Conservation (phyloP, 495 filamentous ascomycete genomes). For the Penicillium salamii region DNA sequence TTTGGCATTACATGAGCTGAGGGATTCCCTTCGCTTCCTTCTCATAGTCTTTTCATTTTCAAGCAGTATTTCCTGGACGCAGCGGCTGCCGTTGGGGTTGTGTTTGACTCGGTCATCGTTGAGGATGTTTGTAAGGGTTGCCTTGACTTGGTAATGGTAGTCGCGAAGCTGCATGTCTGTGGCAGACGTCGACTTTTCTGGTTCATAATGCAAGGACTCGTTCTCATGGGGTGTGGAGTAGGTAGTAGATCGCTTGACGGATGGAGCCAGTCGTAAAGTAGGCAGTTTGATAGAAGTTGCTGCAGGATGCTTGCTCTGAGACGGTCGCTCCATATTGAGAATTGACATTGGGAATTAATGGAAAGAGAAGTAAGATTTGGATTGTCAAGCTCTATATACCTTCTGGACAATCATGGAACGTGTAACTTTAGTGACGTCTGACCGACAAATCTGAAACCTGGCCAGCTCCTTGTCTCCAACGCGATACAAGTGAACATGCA, state of each 20-base stretch:
- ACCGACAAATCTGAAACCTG: neutral
- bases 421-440: constrained; percentile 1
- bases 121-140: constrained; percentile 8
- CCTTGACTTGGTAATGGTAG: constrained; percentile 5
- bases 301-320: neutral
- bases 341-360: neutral
- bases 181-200: neutral
- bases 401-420: neutral
- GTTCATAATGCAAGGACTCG: neutral
- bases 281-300: neutral
- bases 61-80: neutral
- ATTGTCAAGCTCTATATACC: neutral
- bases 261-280: neutral
- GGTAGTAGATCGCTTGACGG: neutral
- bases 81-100: constrained; percentile 2
- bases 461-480: neutral
- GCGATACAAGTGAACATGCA: neutral
- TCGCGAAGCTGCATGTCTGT: neutral
- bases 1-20: neutral
- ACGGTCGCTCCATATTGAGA: neutral
- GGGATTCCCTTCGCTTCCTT: constrained; percentile 1
- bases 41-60: constrained; percentile 5
- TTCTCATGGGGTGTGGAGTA: neutral
- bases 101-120: constrained; percentile 8
- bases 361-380: neutral